Evolutionary conservation across 106 monocot species (phyloP).

Genomic region (Xerophyta viscosa): DNA sequence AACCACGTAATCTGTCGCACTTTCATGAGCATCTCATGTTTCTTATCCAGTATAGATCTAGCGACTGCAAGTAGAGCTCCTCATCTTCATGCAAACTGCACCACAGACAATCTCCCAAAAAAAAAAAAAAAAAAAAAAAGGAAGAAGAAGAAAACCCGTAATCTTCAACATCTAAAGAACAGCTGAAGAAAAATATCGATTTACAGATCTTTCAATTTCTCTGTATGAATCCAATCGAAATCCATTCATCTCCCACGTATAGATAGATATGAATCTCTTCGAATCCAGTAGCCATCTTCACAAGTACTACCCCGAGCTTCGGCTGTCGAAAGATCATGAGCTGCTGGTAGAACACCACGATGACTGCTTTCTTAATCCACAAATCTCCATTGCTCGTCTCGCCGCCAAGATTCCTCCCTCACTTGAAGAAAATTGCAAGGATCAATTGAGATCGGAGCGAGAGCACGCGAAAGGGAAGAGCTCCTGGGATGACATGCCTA

Average conservation of each 20-base stretch:
- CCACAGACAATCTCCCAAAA: not conserved
- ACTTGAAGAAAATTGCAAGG: not conserved
- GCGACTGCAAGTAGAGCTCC: too few relatives aligned
- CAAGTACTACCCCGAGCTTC: slow-evolving; percentile 33
- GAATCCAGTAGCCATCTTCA: slow-evolving; percentile 2
- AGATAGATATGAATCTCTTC: slow-evolving; percentile 3
- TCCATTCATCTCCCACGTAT: not conserved
- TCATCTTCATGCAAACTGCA: too few relatives aligned
- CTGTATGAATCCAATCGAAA: not conserved
- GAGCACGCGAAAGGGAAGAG: not conserved
- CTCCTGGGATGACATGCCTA: slow-evolving; percentile 30
- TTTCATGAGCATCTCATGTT: too few relatives aligned
- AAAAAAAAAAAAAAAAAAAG: too few relatives aligned
- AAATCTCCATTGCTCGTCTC: slow-evolving; percentile 10
- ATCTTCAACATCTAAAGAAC: not conserved
- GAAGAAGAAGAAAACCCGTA: too few relatives aligned
- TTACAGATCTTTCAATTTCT: not conserved
- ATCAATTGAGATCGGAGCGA: too few relatives aligned
- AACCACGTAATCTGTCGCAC: too few relatives aligned
- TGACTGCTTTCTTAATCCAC: slow-evolving; percentile 7
- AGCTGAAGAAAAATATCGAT: not conserved
- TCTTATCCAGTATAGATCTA: too few relatives aligned
- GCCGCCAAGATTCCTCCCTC: slow-evolving; percentile 13
- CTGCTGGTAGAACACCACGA: not conserved
- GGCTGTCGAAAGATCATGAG: not conserved